Evolutionary conservation across 2,329 filamentous ascomycete species (phyloP).

Genomic region (Aspergillus fumigatus): DNA sequence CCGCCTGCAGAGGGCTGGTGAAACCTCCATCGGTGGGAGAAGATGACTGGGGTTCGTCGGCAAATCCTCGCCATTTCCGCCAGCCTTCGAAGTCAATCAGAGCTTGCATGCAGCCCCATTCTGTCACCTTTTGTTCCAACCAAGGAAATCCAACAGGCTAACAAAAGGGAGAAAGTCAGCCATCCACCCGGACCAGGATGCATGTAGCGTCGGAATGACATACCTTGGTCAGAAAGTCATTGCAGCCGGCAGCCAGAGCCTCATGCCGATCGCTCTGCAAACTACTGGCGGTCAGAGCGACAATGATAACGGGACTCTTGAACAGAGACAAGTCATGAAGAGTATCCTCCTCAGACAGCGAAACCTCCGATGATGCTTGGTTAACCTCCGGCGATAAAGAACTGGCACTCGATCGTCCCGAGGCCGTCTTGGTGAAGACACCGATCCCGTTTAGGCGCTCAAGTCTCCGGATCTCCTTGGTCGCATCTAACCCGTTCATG

Average conservation of each 20-base stretch:
- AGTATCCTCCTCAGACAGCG: conserved; percentile 34
- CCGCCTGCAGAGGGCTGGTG: conserved; percentile 26
- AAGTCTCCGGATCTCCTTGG: conserved; percentile 84
- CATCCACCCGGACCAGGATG: background rate
- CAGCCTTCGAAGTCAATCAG: conserved; percentile 98
- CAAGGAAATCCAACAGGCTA: conserved; percentile 96
- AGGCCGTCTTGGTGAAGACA: conserved; percentile 71
- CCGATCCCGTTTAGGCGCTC: conserved; percentile 90
- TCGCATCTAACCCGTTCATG: conserved; percentile 93
- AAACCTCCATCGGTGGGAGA: conserved; percentile 15
- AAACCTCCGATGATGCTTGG: conserved; percentile 16
- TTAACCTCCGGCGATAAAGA: conserved; percentile 19
- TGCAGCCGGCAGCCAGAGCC: conserved; percentile 90
- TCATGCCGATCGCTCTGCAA: conserved; percentile 94
- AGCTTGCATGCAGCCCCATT: conserved; percentile 99
- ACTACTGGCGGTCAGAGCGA: conserved; percentile 89
- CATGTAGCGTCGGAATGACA: conserved; percentile 19
- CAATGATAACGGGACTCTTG: conserved; percentile 96
- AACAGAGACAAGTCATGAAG: conserved; percentile 55
- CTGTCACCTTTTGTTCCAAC: conserved; percentile 95
- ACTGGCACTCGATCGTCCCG: conserved; percentile 46
- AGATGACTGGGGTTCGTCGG: conserved; percentile 24
- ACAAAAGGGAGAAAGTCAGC: conserved; percentile 5
- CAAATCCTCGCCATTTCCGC: conserved; percentile 92
- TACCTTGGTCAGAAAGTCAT: conserved; percentile 97